These are phyloP conservation scores for Xylaria castorea DNA, from an alignment of 495 filamentous ascomycete genomes.

Conservation along the genomic window DNA sequence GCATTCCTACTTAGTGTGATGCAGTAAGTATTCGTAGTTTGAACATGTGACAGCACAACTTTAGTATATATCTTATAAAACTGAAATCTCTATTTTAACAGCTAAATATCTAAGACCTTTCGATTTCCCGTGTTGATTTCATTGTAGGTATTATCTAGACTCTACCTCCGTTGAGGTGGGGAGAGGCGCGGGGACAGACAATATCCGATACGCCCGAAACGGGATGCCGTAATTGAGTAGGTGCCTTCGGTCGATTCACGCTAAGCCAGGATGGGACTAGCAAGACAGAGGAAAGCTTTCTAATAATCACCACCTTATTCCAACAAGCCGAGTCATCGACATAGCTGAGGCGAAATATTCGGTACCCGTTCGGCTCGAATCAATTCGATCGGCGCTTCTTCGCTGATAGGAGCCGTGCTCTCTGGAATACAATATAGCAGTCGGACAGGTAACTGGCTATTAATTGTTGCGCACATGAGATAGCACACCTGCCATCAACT, in stretches of 20 bases:
- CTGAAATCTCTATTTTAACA: neutral
- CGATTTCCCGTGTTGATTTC: neutral
- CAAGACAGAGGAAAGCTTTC: constrained; percentile 18
- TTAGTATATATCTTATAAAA: neutral
- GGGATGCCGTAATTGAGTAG: constrained; percentile 9
- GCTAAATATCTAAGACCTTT: neutral
- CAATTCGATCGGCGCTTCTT: neutral
- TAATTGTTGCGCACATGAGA: constrained; percentile 20
- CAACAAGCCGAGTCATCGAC: constrained; percentile 14
- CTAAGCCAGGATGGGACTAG: constrained; percentile 14
- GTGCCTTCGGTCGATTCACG: neutral
- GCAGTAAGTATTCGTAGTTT: neutral
- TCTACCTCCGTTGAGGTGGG: neutral
- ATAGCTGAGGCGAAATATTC: constrained; percentile 20
- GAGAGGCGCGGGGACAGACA: neutral
- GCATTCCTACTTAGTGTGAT: neutral
- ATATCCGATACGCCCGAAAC: neutral
- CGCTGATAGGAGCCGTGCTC: constrained; percentile 1
- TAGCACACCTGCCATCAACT: constrained; percentile 8
- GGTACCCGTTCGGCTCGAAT: constrained; percentile 1
- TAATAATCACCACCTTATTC: constrained; percentile 28
- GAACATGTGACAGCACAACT: neutral
- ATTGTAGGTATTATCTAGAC: neutral
- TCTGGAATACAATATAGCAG: neutral
- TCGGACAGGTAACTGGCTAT: neutral